phyloP scores from a whole-genome alignment of 2,329 filamentous ascomycete species.

The Diaporthe amygdali region DNA sequence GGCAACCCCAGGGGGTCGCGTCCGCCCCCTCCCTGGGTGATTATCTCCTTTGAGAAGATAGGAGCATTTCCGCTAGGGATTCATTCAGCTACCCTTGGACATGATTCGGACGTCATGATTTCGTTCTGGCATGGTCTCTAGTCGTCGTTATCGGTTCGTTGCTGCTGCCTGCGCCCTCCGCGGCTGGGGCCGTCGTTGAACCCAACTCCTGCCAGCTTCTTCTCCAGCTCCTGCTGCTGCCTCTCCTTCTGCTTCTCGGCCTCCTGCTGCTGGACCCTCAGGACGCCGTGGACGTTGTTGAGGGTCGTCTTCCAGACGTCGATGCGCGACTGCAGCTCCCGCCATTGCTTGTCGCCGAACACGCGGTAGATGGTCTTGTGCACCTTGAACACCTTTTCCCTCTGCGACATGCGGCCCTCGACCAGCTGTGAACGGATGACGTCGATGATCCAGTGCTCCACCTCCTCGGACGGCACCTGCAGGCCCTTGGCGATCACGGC shows the following conservation, averaged over 20 bases:
- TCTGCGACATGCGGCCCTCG: constrained; percentile 94
- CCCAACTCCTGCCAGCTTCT: constrained; percentile 55
- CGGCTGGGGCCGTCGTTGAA: constrained; percentile 39
- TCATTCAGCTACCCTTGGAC: neutral
- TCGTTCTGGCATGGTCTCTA: neutral
- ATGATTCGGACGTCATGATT: constrained; percentile 4
- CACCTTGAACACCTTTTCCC: constrained; percentile 91
- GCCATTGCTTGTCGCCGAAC: constrained; percentile 98
- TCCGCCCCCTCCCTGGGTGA: neutral
- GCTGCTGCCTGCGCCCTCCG: constrained; percentile 32
- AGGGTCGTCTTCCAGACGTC: constrained; percentile 91
- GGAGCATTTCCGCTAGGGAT: neutral
- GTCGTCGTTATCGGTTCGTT: constrained; percentile 25
- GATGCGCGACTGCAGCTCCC: constrained; percentile 86
- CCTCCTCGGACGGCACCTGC: constrained; percentile 80
- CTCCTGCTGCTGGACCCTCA: constrained; percentile 81
- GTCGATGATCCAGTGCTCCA: constrained; percentile 99
- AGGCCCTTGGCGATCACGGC: constrained; percentile 82
- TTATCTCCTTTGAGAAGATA: constrained; percentile 1
- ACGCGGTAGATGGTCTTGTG: constrained; percentile 96
- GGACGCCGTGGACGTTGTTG: constrained; percentile 76
- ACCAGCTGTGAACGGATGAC: constrained; percentile 95
- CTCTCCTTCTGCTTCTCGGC: constrained; percentile 81
- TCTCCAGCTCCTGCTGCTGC: constrained; percentile 71
- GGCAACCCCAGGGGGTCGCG: constrained; percentile 3